These are phyloP conservation scores for Neurospora sp. DNA, from an alignment of 495 filamentous ascomycete species.

Conservation along the genomic window DNA sequence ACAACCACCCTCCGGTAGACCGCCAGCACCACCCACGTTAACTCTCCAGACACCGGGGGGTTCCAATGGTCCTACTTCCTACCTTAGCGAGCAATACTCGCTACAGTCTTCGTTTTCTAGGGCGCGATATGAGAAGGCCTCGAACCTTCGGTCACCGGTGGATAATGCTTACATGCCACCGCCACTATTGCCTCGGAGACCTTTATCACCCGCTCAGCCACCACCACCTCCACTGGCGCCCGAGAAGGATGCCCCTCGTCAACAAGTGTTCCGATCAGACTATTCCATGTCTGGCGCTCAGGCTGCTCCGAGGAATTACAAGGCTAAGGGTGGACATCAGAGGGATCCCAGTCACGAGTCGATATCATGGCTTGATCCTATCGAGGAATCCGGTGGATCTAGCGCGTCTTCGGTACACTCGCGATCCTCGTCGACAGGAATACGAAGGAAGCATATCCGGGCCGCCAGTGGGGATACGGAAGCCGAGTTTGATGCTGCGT, in stretches of 20 bases:
- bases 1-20: constrained; percentile 1
- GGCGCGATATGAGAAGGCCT: constrained; percentile 30
- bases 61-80: constrained; percentile 10
- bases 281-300: constrained; percentile 29
- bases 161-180: constrained; percentile 50
- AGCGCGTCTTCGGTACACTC: constrained; percentile 75
- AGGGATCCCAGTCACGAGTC: constrained; percentile 60
- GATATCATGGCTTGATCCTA: constrained; percentile 91
- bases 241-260: constrained; percentile 15
- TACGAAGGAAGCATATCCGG: constrained; percentile 57
- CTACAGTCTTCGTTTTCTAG: constrained; percentile 40
- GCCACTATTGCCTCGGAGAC: constrained; percentile 51
- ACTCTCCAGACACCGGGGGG: constrained; percentile 7
- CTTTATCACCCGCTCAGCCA: constrained; percentile 20
- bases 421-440: constrained; percentile 55
- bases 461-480: constrained; percentile 66
- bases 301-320: constrained; percentile 11
- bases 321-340: constrained; percentile 31
- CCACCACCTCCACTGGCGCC: constrained; percentile 28
- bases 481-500: constrained; percentile 87
- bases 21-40: constrained; percentile 4
- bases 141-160: constrained; percentile 31
- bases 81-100: constrained; percentile 20
- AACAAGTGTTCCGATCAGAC: constrained; percentile 29
- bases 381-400: constrained; percentile 87